phyloP scores from a whole-genome alignment of 2,329 filamentous ascomycete genomes.

The Trichoderma atrobrunneum region DNA sequence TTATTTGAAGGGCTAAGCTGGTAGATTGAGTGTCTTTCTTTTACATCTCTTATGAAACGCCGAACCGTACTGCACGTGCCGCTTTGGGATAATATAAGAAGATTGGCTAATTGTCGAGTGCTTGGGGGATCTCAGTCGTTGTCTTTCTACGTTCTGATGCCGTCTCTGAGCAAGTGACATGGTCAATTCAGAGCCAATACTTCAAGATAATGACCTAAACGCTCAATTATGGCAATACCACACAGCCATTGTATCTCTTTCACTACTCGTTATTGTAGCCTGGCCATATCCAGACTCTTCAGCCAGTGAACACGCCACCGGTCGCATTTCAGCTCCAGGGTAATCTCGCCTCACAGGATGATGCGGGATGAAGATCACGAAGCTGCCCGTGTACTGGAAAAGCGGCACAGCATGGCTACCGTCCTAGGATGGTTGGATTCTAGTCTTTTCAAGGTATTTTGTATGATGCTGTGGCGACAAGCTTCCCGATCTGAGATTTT shows the following conservation, averaged over 20 bases:
- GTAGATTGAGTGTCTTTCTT: too few relatives aligned
- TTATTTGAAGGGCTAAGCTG: too few relatives aligned
- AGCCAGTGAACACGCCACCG: background rate
- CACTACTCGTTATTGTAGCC: background rate
- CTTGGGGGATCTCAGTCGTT: background rate
- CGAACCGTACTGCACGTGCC: background rate
- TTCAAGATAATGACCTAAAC: background rate
- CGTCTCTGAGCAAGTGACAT: background rate
- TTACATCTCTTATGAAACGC: too few relatives aligned
- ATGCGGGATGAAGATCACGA: background rate
- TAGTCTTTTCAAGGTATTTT: background rate
- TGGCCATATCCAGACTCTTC: background rate
- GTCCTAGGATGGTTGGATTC: too few relatives aligned
- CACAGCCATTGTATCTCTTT: background rate
- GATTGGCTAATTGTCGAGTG: background rate
- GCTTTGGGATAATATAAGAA: background rate
- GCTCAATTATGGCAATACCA: background rate
- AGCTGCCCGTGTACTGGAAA: background rate
- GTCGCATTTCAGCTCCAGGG: background rate
- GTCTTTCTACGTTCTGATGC: background rate
- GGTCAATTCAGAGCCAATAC: background rate
- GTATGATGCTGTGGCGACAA: background rate
- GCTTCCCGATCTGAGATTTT: accelerated
- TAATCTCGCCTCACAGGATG: background rate
- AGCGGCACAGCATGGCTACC: background rate